Evolutionary conservation across 2,329 filamentous ascomycete species (phyloP).

Genomic region (Purpureocillium takamizusanense): DNA sequence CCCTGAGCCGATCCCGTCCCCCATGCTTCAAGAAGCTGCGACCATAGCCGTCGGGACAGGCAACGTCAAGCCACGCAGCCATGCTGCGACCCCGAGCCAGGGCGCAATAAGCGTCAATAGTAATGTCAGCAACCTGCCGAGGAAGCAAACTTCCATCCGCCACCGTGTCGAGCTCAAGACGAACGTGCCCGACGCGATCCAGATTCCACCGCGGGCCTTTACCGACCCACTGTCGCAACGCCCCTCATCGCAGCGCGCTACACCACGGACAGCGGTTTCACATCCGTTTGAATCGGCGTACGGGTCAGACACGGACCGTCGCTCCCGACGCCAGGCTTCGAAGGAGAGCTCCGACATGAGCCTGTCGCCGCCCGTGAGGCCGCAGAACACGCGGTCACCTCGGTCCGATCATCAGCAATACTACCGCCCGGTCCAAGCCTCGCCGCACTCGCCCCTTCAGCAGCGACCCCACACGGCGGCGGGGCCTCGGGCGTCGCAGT

Average conservation of each 20-base stretch:
- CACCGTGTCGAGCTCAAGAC: conserved; percentile 46
- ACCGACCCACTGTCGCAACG: conserved; percentile 10
- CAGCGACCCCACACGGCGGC: conserved; percentile 47
- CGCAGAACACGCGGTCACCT: conserved; percentile 20
- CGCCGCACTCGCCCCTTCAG: conserved; percentile 54
- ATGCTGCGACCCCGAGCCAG: not conserved
- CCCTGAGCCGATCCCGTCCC: not conserved
- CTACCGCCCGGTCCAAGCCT: conserved; percentile 54
- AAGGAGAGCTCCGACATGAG: conserved; percentile 24
- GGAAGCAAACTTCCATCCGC: conserved; percentile 38
- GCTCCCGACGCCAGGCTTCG: conserved; percentile 19
- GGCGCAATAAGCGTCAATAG: not conserved
- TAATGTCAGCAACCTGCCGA: not conserved
- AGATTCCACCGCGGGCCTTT: conserved; percentile 33
- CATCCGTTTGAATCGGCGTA: conserved; percentile 37
- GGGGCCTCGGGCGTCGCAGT: conserved; percentile 17
- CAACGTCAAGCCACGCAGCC: not conserved
- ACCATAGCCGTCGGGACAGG: not conserved
- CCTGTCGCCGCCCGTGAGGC: conserved; percentile 13
- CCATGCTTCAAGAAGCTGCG: not conserved
- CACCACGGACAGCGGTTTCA: conserved; percentile 18
- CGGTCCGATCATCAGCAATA: conserved; percentile 35
- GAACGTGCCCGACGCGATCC: conserved; percentile 42
- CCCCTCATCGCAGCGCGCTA: conserved; percentile 23
- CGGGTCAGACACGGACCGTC: conserved; percentile 35